Conservation (phyloP, 1,284 basidiomycete genomes). For the Boletus nobilissimus region DNA sequence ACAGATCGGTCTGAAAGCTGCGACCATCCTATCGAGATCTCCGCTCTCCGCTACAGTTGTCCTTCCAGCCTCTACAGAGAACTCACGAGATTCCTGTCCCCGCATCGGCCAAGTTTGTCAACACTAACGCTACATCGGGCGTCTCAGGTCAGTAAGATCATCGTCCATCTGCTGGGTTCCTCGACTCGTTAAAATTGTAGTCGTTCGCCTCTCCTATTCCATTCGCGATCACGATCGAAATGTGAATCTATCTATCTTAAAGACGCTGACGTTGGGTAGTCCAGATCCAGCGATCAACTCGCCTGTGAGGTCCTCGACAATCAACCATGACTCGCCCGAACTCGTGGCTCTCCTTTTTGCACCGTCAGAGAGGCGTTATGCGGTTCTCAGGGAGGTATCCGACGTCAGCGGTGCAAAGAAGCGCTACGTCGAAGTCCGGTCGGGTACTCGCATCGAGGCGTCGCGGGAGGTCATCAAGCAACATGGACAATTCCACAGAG, state of each 20-base stretch:
- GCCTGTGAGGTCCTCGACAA: constrained; percentile 36
- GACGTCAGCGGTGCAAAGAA: constrained; percentile 50
- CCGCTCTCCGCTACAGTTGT: constrained; percentile 38
- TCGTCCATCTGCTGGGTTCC: background rate
- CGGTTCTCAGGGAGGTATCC: constrained; percentile 57
- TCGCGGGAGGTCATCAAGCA: constrained; percentile 65
- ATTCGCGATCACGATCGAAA: constrained; percentile 61
- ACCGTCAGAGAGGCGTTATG: constrained; percentile 55
- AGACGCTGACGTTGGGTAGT: constrained; percentile 51
- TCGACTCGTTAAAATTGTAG: constrained; percentile 36
- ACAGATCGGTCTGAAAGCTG: no score
- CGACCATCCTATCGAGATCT: constrained; percentile 24
- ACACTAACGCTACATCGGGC: constrained; percentile 10
- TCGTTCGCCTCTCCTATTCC: constrained; percentile 56
- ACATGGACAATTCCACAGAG: constrained; percentile 70
- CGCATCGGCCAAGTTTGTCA: constrained; percentile 41
- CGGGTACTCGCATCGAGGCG: constrained; percentile 52
- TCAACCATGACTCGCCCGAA: constrained; percentile 55
- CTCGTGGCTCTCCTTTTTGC: constrained; percentile 57
- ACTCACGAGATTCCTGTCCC: constrained; percentile 56
- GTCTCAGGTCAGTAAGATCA: constrained; percentile 30
- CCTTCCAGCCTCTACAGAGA: constrained; percentile 47
- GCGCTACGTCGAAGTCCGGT: constrained; percentile 73
- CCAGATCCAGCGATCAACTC: constrained; percentile 20
- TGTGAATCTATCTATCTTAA: constrained; percentile 56